These are phyloP conservation scores for Syncephalastrum racemosum DNA, from an alignment of 371 early-diverging fungal genomes.

Conservation along the genomic window DNA sequence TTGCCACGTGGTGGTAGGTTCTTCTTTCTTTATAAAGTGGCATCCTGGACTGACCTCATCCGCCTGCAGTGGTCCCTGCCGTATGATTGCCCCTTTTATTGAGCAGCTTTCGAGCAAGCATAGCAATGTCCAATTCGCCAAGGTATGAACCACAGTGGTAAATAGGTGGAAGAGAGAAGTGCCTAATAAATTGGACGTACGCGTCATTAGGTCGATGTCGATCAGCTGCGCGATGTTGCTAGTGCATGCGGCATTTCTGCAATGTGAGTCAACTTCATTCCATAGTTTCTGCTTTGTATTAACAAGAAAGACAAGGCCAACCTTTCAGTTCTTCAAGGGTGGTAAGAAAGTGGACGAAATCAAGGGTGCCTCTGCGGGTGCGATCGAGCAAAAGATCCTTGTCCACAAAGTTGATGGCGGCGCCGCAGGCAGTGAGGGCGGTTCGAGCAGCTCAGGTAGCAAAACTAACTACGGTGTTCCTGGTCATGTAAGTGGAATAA, in stretches of 20 bases:
- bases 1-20: conserved; percentile 55
- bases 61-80: conserved; percentile 54
- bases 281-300: too few relatives aligned
- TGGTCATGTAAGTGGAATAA: conserved; percentile 54
- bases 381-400: conserved; percentile 39
- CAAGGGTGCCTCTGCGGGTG: conserved; percentile 66
- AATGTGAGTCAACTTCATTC: conserved; percentile 7
- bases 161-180: too few relatives aligned
- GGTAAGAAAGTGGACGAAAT: conserved; percentile 64
- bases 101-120: conserved; percentile 54
- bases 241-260: conserved; percentile 30
- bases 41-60: not conserved
- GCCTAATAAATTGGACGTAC: too few relatives aligned
- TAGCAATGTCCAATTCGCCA: conserved; percentile 54
- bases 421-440: conserved; percentile 10
- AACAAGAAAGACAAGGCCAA: conserved; percentile 40
- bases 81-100: conserved; percentile 58
- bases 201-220: conserved; percentile 54
- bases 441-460: conserved; percentile 17
- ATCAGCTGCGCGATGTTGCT: conserved; percentile 42
- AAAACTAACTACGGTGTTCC: conserved; percentile 48
- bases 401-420: conserved; percentile 44
- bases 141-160: conserved; percentile 46
- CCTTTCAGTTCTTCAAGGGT: conserved; percentile 66
- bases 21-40: not conserved